Evolutionary conservation across 257 asterid species (phyloP).

Genomic region (Linaria vulgaris): DNA sequence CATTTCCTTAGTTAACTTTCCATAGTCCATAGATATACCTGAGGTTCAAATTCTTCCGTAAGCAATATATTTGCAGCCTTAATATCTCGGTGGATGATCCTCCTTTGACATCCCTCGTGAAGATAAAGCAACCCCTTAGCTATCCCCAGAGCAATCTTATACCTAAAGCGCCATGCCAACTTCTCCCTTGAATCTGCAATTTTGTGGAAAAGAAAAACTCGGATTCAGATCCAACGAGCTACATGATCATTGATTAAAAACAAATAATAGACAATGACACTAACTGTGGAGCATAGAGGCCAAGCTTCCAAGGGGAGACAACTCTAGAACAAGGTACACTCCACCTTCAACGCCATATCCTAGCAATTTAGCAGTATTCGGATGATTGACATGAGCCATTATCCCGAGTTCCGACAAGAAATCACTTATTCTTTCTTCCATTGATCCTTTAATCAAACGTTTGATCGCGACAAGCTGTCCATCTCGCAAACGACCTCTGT

Average conservation of each 20-base stretch:
- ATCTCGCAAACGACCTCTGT: constrained; percentile 62
- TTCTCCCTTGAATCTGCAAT: constrained; percentile 61
- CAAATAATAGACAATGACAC: constrained; percentile 29
- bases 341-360: constrained; percentile 97
- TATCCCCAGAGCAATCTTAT: constrained; percentile 74
- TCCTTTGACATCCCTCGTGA: constrained; percentile 88
- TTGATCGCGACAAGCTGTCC: constrained; percentile 86
- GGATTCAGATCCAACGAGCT: neutral
- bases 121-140: constrained; percentile 86
- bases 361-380: constrained; percentile 83
- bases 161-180: constrained; percentile 68
- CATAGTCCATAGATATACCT: constrained; percentile 40
- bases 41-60: constrained; percentile 83
- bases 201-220: neutral
- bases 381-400: constrained; percentile 95
- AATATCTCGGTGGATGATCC: constrained; percentile 92
- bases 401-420: constrained; percentile 90
- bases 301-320: constrained; percentile 91
- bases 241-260: neutral
- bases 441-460: constrained; percentile 56
- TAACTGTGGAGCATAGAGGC: constrained; percentile 90
- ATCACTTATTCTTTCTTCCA: constrained; percentile 71
- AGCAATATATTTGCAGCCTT: constrained; percentile 95
- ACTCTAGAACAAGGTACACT: constrained; percentile 82
- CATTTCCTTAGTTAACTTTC: neutral